Base-by-base conservation (phyloP, 257 asterid species). In the Solanum paucissectum region DNA sequence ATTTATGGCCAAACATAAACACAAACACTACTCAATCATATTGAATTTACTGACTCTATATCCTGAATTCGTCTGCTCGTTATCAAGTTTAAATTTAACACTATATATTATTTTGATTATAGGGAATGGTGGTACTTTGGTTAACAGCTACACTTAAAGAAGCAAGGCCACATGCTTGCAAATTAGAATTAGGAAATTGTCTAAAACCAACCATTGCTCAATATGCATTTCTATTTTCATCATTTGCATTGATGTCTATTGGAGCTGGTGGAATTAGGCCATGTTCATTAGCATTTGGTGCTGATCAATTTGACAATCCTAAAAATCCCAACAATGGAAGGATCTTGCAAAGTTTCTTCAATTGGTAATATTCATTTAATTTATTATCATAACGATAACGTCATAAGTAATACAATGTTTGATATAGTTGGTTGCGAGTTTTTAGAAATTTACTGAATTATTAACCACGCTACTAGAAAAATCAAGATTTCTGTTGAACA, bases 191-290 rank as follows among this genome's bases (percentile, higher is more conserved):
- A 71, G 90, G 88, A 49, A 84, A 86, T 38, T 95, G 98, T 87
- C 14, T 16, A 14, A 90, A 91, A 64, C 92, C 97, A 7, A 87
- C 34, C 18, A 83, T 91, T n/a, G 92, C 86, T 42, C 98, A 95
- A 42, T 79, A 85, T 44, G 88, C 90, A 0, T 83, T 94, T 88
- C 97, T 95, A 40, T 90, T 93, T 86, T 46, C 91, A 7, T 89
- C 95, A 23, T 91, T 94, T 84, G 94, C 91, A 5, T 92, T 95
- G 4, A 89, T 94, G 91, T 87, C 98, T 1, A 87, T 94, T 7
- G 98, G 98, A 7, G 89, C 97, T 0, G 98, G 97, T 10, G 98
- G 98, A 25, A 90, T 95, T 68, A 71, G 97, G 89, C 95, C 98
- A 3, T 95, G 98, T 83, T 94, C 98, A 40, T 42, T 95, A 58